These are phyloP conservation scores for Aphanoascus verrucosus DNA, from an alignment of 2,329 filamentous ascomycete species.

Conservation along the genomic window DNA sequence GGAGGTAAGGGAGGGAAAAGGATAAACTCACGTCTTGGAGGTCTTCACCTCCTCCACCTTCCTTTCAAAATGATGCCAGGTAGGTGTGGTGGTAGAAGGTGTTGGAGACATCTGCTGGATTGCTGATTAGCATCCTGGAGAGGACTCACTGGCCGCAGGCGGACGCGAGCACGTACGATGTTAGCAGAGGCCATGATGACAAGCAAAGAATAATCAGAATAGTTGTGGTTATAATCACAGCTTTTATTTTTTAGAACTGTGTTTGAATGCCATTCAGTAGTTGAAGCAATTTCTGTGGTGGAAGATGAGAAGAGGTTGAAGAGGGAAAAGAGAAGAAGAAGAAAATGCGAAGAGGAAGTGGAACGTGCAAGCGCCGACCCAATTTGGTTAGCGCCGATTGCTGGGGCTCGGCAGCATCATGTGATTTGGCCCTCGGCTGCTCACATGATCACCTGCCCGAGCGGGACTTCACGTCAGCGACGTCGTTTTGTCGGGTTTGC, in stretches of 20 bases:
- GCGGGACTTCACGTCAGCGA: no score
- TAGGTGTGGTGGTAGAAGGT: constrained; percentile 59
- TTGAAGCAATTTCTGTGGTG: not conserved
- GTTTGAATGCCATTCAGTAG: constrained; percentile 5
- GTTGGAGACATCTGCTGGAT: constrained; percentile 53
- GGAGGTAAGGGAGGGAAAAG: constrained; percentile 16
- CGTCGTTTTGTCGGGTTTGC: no score
- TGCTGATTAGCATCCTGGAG: constrained; percentile 18
- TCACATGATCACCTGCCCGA: not conserved
- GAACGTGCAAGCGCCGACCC: not conserved
- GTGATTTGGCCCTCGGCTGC: not conserved
- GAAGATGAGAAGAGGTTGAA: not conserved
- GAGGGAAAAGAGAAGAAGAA: constrained; percentile 1
- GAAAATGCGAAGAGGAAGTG: constrained; percentile 2
- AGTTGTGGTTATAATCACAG: not conserved
- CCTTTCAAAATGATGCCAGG: constrained; percentile 64
- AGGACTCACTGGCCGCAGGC: constrained; percentile 15
- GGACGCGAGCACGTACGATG: constrained; percentile 28
- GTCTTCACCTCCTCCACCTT: constrained; percentile 76
- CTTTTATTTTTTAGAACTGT: not conserved
- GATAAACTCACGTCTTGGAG: constrained; percentile 67
- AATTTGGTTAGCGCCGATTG: not conserved
- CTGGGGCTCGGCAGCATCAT: not conserved
- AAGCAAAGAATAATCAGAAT: constrained; percentile 1
- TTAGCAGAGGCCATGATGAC: constrained; percentile 32